phyloP scores from a whole-genome alignment of 768 basidiomycete genomes.

The Amanita jacksonii region DNA sequence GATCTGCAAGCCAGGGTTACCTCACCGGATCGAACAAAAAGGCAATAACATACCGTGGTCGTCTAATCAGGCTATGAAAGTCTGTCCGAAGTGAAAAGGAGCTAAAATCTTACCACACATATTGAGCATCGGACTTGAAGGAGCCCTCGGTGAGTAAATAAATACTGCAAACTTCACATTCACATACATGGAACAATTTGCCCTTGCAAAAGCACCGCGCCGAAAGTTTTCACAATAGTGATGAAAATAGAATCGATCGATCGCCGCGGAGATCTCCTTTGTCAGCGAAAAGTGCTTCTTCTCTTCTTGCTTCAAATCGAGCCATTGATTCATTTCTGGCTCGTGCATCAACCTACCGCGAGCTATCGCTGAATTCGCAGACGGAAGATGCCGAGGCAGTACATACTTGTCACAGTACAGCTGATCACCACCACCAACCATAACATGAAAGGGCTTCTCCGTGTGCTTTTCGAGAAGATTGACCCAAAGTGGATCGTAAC shows the following conservation, averaged over 20 bases:
- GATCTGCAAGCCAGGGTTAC: slow-evolving; percentile 10
- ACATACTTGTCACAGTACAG: slow-evolving; percentile 75
- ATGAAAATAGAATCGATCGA: slow-evolving; percentile 86
- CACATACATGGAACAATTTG: slow-evolving; percentile 83
- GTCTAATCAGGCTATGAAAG: slow-evolving; percentile 33
- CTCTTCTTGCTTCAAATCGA: slow-evolving; percentile 45
- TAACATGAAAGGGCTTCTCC: slow-evolving; percentile 74
- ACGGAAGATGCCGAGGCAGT: not conserved
- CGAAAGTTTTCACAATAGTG: slow-evolving; percentile 87
- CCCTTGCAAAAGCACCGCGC: slow-evolving; percentile 81
- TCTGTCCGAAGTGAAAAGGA: not conserved
- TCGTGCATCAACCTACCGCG: slow-evolving; percentile 63
- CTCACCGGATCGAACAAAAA: slow-evolving; percentile 2
- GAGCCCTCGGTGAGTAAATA: slow-evolving; percentile 1
- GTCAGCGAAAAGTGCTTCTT: slow-evolving; percentile 56
- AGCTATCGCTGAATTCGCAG: not conserved
- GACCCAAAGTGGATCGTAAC: slow-evolving; percentile 89
- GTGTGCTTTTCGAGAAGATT: slow-evolving; percentile 83
- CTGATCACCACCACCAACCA: slow-evolving; percentile 93
- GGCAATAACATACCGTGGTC: slow-evolving; percentile 56
- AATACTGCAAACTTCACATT: slow-evolving; percentile 3
- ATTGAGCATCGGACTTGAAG: slow-evolving; percentile 69
- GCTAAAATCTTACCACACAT: slow-evolving; percentile 57
- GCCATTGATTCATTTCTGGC: slow-evolving; percentile 84
- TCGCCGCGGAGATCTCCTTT: slow-evolving; percentile 59